Percentiles rank a stretch among this genome's conserved stretches.
These are phyloP conservation scores for Bryoglossum gracile DNA, from an alignment of 495 filamentous ascomycete species.

Conservation along the genomic window DNA sequence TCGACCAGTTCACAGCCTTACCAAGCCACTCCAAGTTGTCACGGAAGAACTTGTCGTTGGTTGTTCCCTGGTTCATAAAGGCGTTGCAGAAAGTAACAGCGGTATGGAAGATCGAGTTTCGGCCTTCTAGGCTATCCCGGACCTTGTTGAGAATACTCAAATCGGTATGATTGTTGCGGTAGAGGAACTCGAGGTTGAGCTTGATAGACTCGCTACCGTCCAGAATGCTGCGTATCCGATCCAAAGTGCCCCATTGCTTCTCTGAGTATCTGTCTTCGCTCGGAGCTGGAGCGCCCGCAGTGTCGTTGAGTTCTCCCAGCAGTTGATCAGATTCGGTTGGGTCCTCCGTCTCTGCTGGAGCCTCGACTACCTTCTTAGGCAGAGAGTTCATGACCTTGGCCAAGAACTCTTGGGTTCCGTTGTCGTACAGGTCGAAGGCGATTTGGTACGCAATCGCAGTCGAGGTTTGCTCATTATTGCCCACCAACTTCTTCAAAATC, in stretches of 20 bases:
- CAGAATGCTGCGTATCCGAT: conserved; percentile 77
- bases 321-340: conserved; percentile 47
- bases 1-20: conserved; percentile 99
- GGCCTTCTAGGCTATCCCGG: conserved; percentile 85
- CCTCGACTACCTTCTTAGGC: conserved; percentile 51
- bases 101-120: conserved; percentile 98
- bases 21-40: conserved; percentile 97
- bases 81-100: conserved; percentile 95
- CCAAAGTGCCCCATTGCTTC: conserved; percentile 53
- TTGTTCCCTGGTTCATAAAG: conserved; percentile 99
- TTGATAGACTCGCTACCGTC: conserved; percentile 87
- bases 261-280: conserved; percentile 34
- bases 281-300: conserved; percentile 14
- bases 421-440: conserved; percentile 96
- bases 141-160: conserved; percentile 89
- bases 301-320: conserved; percentile 36
- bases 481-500: conserved; percentile 73
- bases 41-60: conserved; percentile 93
- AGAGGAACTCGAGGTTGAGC: conserved; percentile 92
- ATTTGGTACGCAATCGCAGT: conserved; percentile 91
- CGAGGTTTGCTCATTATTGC: conserved; percentile 67
- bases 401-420: conserved; percentile 94
- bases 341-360: conserved; percentile 42
- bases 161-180: conserved; percentile 80
- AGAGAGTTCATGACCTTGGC: conserved; percentile 80